phyloP scores from a whole-genome alignment of 2,329 filamentous ascomycete species.

The Diplocarpon mali region DNA sequence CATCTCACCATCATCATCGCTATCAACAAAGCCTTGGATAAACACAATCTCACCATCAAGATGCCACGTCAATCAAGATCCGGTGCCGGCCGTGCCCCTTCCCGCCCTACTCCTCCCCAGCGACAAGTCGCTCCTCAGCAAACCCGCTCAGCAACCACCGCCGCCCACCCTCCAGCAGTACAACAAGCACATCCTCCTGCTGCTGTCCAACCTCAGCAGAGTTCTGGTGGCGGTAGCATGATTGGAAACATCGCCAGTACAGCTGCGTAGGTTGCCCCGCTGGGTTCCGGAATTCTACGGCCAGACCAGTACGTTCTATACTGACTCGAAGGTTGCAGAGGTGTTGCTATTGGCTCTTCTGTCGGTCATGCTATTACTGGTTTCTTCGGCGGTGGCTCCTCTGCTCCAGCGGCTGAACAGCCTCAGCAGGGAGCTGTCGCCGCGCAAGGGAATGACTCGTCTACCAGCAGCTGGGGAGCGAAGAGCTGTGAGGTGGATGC shows the following conservation, averaged over 20 bases:
- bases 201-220: slow-evolving; percentile 30
- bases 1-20: slow-evolving; percentile 1
- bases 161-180: slow-evolving; percentile 38
- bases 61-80: slow-evolving; percentile 74
- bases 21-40: not conserved
- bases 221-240: slow-evolving; percentile 62
- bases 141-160: slow-evolving; percentile 59
- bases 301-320: not conserved
- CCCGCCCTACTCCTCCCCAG: slow-evolving; percentile 54
- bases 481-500: slow-evolving; percentile 71
- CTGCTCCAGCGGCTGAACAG: slow-evolving; percentile 41
- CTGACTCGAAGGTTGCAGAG: slow-evolving; percentile 40
- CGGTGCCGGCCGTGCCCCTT: slow-evolving; percentile 46
- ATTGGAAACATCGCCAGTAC: slow-evolving; percentile 97
- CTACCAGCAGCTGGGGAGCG: slow-evolving; percentile 42
- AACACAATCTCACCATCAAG: slow-evolving; percentile 24
- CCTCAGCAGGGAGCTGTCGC: slow-evolving; percentile 34
- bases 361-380: slow-evolving; percentile 92
- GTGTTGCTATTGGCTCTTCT: slow-evolving; percentile 91
- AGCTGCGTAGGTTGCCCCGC: slow-evolving; percentile 65
- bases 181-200: slow-evolving; percentile 36
- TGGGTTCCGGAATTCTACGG: not conserved
- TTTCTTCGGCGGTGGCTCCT: slow-evolving; percentile 68
- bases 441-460: slow-evolving; percentile 37
- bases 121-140: slow-evolving; percentile 48